Evolutionary conservation across 1,139 yeast genomes (phyloP).

Genomic region (Insectozyma bohioensis): DNA sequence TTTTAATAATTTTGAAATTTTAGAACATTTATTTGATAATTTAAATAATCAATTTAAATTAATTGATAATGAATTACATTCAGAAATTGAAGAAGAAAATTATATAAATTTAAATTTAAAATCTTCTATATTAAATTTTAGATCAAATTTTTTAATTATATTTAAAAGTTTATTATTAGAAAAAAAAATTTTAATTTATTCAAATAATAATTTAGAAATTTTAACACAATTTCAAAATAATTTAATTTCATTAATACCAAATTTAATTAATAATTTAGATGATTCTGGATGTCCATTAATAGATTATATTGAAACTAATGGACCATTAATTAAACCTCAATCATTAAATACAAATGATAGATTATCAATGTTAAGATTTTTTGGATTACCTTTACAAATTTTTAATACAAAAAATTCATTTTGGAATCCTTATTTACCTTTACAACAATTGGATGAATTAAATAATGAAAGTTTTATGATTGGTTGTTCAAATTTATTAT

Average conservation of each 20-base stretch:
- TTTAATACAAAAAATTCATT: conserved; percentile 82
- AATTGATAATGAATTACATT: conserved; percentile 22
- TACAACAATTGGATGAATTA: conserved; percentile 84
- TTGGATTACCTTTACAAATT: conserved; percentile 85
- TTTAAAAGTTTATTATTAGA: conserved; percentile 80
- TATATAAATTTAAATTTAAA: conserved; percentile 78
- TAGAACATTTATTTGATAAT: conserved; percentile 74
- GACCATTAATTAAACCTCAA: conserved; percentile 56
- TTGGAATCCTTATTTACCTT: conserved; percentile 89
- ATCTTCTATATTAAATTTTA: conserved; percentile 60
- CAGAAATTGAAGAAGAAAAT: conserved; percentile 37
- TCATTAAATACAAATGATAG: conserved; percentile 78
- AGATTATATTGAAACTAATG: conserved; percentile 52
- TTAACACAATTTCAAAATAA: conserved; percentile 79
- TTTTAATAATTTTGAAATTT: conserved; percentile 66
- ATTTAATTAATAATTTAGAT: conserved; percentile 66
- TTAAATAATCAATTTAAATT: conserved; percentile 43
- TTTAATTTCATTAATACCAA: conserved; percentile 72
- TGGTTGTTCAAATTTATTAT: conserved; percentile 85
- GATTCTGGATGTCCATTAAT: conserved; percentile 81
- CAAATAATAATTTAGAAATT: conserved; percentile 74
- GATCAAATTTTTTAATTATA: conserved; percentile 60
- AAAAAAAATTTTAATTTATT: conserved; percentile 64
- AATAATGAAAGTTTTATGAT: conserved; percentile 64
- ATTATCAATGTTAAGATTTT: conserved; percentile 69